Base-by-base conservation (phyloP, 1,284 basidiomycete genomes). In the Heterobasidion parviporum region DNA sequence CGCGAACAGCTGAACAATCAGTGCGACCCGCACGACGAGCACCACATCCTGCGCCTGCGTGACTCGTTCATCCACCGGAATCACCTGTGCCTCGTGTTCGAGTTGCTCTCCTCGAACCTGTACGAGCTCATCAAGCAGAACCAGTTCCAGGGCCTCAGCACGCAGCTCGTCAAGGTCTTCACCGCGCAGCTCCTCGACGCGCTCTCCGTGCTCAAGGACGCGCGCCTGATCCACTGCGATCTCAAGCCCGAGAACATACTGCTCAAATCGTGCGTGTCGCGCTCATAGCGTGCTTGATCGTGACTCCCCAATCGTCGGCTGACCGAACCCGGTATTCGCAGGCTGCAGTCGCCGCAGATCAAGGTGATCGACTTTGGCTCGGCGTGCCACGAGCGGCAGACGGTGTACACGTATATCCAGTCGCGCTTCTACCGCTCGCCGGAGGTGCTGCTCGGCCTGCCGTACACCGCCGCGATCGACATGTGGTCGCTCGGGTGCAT, bases 41-140 rank as follows among this genome's bases (percentile, higher is more conserved):
- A 98, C 68, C 96, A 99, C 70, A 98, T 99, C 60, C 79, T 99
- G 53, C 89, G 97, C 32, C 79, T 99, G 65, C 87, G 87, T 26
- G 96, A 98, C 70, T 94, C 92, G 0, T 99, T 99, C 74, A 98
- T 97, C 60, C 96, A 98, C 74, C 87, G 90, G 64, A 94, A 84
- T 65, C 97, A 99, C 71, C 79, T 99, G 49, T 99, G 96, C 71
- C 87, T 99, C 60, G 96, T 99, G 50, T 98, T 99, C 68, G 96
- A 99, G 73, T 82, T 98, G 56, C 81, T 99, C 8, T 97, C 94
- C 16, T 97, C 94, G 45, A 99, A 99, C 69, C 79, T 99, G 58
- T 99, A 99, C 77, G 96, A 99, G 73, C 83, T 99, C 64, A 99
- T 99, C 85, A 99, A 99, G 78, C 97, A 99, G 74, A 99, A 99